Conservation (phyloP, 1,139 yeast genomes). For the Debaryomyces coudertii region DNA sequence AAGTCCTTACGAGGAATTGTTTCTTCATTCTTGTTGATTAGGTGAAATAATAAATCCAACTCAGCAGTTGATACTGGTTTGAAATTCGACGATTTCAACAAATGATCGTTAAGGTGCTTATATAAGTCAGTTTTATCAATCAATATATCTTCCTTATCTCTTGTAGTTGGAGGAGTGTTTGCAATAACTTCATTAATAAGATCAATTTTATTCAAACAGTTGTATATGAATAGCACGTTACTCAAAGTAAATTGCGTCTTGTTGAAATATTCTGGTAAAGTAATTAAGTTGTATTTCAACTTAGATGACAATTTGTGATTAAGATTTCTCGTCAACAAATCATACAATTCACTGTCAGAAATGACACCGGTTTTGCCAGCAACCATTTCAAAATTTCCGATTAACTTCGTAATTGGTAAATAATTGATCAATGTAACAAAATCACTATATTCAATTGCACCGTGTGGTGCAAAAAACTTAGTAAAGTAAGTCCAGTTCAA, state of each 20-base stretch:
- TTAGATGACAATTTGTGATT: slow-evolving; percentile 46
- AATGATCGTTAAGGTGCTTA: slow-evolving; percentile 51
- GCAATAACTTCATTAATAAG: slow-evolving; percentile 64
- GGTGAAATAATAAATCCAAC: slow-evolving; percentile 48
- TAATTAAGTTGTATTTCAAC: slow-evolving; percentile 38
- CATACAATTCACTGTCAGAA: slow-evolving; percentile 35
- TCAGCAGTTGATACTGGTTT: slow-evolving; percentile 50
- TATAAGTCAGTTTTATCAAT: slow-evolving; percentile 49
- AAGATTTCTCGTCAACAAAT: slow-evolving; percentile 41
- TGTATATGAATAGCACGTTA: slow-evolving; percentile 47
- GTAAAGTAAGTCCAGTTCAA: slow-evolving; percentile 51
- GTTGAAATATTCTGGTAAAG: slow-evolving; percentile 43
- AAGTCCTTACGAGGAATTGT: slow-evolving; percentile 56
- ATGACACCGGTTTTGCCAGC: slow-evolving; percentile 41
- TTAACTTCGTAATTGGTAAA: slow-evolving; percentile 50
- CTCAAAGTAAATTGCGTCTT: slow-evolving; percentile 42
- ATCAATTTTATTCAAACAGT: slow-evolving; percentile 48
- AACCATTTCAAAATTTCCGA: slow-evolving; percentile 47
- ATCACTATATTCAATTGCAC: slow-evolving; percentile 42
- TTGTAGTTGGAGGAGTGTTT: slow-evolving; percentile 52
- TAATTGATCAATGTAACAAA: slow-evolving; percentile 47
- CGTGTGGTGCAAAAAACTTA: slow-evolving; percentile 45
- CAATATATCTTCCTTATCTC: slow-evolving; percentile 48
- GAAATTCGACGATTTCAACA: slow-evolving; percentile 56
- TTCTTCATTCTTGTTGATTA: slow-evolving; percentile 51